Conservation (phyloP, 352 stramenopile genomes). For the Phytophthora podocarpi region DNA sequence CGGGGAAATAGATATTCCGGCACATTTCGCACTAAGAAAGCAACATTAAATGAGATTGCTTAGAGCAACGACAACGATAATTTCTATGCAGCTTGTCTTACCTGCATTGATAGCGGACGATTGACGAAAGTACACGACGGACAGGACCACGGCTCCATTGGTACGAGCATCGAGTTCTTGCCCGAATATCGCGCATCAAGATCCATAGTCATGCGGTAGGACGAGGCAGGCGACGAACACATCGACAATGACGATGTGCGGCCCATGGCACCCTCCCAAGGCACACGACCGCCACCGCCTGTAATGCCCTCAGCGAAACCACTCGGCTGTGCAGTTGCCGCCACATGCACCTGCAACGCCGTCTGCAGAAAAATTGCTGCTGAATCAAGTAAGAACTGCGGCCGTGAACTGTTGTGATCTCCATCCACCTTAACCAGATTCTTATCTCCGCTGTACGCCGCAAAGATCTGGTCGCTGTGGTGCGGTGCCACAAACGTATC, state of each 20-base stretch:
- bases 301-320: conserved; percentile 24
- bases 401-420: conserved; percentile 97
- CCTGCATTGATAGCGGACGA: conserved; percentile 52
- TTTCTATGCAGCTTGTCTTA: conserved; percentile 28
- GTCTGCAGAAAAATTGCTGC: conserved; percentile 96
- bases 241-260: conserved; percentile 40
- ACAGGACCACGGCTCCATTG: conserved; percentile 62
- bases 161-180: conserved; percentile 43
- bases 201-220: conserved; percentile 59
- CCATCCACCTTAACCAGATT: conserved; percentile 98
- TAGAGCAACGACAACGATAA: background rate
- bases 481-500: conserved; percentile 96
- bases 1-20: conserved; percentile 45
- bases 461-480: conserved; percentile 84
- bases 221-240: conserved; percentile 39
- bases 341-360: conserved; percentile 81
- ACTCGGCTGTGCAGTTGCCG: conserved; percentile 27
- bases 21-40: conserved; percentile 52
- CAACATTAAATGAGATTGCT: conserved; percentile 5
- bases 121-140: conserved; percentile 76
- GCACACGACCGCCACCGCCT: conserved; percentile 40
- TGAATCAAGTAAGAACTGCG: conserved; percentile 96
- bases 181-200: conserved; percentile 57
- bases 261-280: conserved; percentile 37
- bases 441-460: conserved; percentile 96